Evolutionary conservation across 2,329 filamentous ascomycete species (phyloP).

Genomic region (Orbilia blumenaviensis): DNA sequence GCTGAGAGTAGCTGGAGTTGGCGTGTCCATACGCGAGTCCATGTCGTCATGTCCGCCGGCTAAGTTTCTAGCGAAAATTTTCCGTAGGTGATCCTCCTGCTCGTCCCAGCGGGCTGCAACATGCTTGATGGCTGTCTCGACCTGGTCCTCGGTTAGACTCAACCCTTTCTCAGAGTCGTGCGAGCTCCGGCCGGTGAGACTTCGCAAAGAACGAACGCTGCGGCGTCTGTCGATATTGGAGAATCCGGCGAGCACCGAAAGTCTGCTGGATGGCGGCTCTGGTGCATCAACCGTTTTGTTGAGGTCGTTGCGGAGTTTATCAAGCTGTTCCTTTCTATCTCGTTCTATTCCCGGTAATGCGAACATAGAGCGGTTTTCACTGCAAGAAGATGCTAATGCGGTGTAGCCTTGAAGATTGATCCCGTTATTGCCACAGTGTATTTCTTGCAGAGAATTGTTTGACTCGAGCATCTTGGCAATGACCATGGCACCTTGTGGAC

Average conservation of each 20-base stretch:
- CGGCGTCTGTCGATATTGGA: conserved; percentile 34
- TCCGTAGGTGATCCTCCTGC: conserved; percentile 27
- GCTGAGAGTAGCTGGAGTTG: conserved; percentile 36
- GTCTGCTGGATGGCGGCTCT: conserved; percentile 35
- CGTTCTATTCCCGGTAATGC: conserved; percentile 72
- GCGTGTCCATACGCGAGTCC: conserved; percentile 40
- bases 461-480: conserved; percentile 73
- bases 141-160: conserved; percentile 46
- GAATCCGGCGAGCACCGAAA: conserved; percentile 28
- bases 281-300: conserved; percentile 52
- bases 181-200: conserved; percentile 38
- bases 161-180: conserved; percentile 50
- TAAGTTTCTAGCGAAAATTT: conserved; percentile 30
- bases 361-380: conserved; percentile 71
- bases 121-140: conserved; percentile 43
- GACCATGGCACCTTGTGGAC: conserved; percentile 74
- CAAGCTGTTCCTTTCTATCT: conserved; percentile 70
- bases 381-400: conserved; percentile 73
- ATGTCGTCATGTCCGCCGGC: conserved; percentile 24
- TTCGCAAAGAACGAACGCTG: conserved; percentile 49
- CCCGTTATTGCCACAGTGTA: conserved; percentile 77
- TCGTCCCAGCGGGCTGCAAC: conserved; percentile 47
- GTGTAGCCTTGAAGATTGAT: conserved; percentile 76
- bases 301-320: conserved; percentile 59
- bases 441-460: conserved; percentile 71